Evolutionary conservation across 176 grass and related monocot species (phyloP).

Genomic region (Bolboschoenus planiculmis): DNA sequence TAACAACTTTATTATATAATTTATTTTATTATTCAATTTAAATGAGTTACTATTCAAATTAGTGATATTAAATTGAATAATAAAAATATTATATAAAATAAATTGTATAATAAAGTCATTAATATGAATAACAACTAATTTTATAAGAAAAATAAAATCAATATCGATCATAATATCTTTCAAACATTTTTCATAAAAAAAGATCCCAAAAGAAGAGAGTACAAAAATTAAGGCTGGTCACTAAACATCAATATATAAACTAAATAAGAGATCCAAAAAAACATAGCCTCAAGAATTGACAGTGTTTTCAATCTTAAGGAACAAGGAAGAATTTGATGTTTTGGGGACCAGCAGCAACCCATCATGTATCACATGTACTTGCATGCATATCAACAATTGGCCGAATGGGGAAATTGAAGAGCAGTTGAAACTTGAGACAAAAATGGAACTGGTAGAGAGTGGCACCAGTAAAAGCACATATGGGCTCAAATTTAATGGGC

Average conservation of each 20-base stretch:
- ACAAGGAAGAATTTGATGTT: not conserved
- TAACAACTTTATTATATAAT: no score
- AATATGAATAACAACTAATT: no score
- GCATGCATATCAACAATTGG: not conserved
- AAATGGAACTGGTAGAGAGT: not conserved
- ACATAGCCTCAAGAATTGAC: not conserved
- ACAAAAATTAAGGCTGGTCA: not conserved
- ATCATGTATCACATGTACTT: slow-evolving; percentile 4
- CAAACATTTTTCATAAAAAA: not conserved
- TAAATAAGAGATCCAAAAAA: not conserved
- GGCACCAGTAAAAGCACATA: not conserved
- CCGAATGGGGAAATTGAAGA: not conserved
- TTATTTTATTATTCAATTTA: no score
- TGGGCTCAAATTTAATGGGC: not conserved
- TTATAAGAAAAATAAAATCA: no score
- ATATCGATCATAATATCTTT: no score
- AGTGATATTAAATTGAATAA: no score
- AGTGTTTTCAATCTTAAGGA: not conserved
- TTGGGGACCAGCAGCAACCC: not conserved
- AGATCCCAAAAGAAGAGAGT: not conserved
- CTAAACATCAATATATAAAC: not conserved
- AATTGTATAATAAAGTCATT: no score
- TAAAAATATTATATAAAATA: no score
- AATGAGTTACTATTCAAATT: no score
- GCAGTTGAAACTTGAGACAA: not conserved